phyloP scores from a whole-genome alignment of 1,284 basidiomycete genomes.

The Ceratobasidium theobromae region DNA sequence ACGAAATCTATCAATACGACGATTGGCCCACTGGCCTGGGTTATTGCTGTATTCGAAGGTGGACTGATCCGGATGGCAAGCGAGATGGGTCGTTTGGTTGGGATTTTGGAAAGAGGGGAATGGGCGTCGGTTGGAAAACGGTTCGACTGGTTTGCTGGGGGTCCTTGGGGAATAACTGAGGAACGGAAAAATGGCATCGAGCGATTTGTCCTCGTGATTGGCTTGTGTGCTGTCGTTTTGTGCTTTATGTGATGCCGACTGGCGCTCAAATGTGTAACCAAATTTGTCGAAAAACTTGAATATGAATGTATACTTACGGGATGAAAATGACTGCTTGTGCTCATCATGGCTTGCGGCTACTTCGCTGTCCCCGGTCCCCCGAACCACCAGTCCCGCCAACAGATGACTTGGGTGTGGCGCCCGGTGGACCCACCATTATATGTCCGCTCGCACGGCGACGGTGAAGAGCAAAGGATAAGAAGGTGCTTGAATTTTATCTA shows the following conservation, averaged over 20 bases:
- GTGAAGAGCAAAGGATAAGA: too few relatives aligned
- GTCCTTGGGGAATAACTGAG: conserved; percentile 37
- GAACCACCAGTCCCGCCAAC: too few relatives aligned
- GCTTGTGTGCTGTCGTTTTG: background rate
- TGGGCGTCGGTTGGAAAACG: conserved; percentile 45
- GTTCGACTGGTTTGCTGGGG: conserved; percentile 61
- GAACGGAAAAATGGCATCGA: conserved; percentile 6
- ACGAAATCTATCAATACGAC: conserved; percentile 44
- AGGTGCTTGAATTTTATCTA: too few relatives aligned
- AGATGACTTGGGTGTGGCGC: too few relatives aligned
- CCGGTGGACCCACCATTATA: too few relatives aligned
- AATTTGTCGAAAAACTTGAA: too few relatives aligned
- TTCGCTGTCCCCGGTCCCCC: too few relatives aligned
- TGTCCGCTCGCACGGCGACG: too few relatives aligned
- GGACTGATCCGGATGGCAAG: conserved; percentile 54
- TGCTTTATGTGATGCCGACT: background rate
- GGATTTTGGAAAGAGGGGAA: conserved; percentile 52
- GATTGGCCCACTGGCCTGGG: conserved; percentile 45
- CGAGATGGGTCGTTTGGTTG: conserved; percentile 53
- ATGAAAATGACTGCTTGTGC: too few relatives aligned
- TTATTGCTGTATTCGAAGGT: conserved; percentile 52
- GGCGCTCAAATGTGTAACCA: too few relatives aligned
- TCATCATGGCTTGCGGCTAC: too few relatives aligned
- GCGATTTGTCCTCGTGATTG: background rate
- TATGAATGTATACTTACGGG: too few relatives aligned